phyloP scores from a whole-genome alignment of 2,329 filamentous ascomycete species.

The Ustilaginoidea virens region DNA sequence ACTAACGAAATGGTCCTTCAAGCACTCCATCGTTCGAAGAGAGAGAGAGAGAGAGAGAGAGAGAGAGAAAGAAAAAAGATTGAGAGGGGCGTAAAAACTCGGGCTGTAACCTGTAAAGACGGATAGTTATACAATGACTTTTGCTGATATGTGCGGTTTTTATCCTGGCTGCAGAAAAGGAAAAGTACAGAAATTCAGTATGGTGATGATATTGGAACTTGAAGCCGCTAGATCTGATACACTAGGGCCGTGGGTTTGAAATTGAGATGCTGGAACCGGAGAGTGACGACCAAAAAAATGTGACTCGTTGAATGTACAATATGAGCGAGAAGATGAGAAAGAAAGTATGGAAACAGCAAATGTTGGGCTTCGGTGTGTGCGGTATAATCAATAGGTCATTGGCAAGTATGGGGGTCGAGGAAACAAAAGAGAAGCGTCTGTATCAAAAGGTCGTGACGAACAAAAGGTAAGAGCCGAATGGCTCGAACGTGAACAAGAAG shows the following conservation, averaged over 20 bases:
- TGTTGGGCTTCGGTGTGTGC: conserved; percentile 17
- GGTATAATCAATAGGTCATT: conserved; percentile 27
- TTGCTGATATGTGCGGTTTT: conserved; percentile 7
- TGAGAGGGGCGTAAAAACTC: too few species aligned
- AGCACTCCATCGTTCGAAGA: conserved; percentile 53
- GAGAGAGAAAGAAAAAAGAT: conserved; percentile 1
- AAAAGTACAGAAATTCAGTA: too few species aligned
- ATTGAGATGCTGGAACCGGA: too few species aligned
- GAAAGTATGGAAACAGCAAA: too few species aligned
- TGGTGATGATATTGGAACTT: too few species aligned
- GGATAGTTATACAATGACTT: conserved; percentile 16
- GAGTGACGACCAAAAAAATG: too few species aligned
- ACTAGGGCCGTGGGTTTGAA: too few species aligned
- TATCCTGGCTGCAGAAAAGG: conserved; percentile 1
- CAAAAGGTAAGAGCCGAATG: conserved; percentile 14
- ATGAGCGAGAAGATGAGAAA: conserved; percentile 10
- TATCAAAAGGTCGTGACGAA: conserved; percentile 17
- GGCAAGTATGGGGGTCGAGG: conserved; percentile 16
- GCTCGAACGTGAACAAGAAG: conserved; percentile 15
- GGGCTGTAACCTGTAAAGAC: too few species aligned
- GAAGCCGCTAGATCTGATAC: too few species aligned
- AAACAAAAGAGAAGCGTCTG: conserved; percentile 21
- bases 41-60: conserved; percentile 6
- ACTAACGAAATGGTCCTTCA: conserved; percentile 66
- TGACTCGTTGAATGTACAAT: conserved; percentile 26